These are phyloP conservation scores for Choanephora cucurbitarum DNA, from an alignment of 371 early-diverging fungal genomes.

Conservation along the genomic window DNA sequence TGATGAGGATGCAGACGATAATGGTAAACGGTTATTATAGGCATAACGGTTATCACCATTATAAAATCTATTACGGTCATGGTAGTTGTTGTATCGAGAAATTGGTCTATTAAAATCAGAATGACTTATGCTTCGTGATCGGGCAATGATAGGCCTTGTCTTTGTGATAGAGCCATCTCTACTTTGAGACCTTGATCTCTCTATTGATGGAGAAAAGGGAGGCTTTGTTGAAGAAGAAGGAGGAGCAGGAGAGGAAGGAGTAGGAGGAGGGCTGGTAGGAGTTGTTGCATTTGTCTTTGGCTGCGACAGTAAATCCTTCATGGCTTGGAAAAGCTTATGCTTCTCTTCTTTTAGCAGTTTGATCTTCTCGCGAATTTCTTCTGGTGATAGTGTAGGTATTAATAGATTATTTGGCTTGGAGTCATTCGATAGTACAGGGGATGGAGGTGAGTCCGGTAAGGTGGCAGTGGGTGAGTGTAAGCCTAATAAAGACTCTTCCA, in stretches of 20 bases:
- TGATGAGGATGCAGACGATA: slow-evolving; percentile 6
- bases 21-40: slow-evolving; percentile 1
- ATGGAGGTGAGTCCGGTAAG: slow-evolving; percentile 11
- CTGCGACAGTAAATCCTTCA: slow-evolving; percentile 36
- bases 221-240: slow-evolving; percentile 3
- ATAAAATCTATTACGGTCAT: slow-evolving; percentile 19
- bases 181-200: slow-evolving; percentile 19
- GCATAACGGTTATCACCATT: slow-evolving; percentile 8
- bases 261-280: background rate
- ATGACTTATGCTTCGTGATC: slow-evolving; percentile 31
- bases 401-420: background rate
- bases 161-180: slow-evolving; percentile 12
- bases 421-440: slow-evolving; percentile 14
- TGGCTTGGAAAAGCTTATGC: slow-evolving; percentile 41
- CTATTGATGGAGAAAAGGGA: slow-evolving; percentile 1
- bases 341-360: slow-evolving; percentile 37
- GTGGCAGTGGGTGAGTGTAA: background rate
- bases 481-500: background rate
- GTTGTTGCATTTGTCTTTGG: slow-evolving; percentile 10
- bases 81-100: slow-evolving; percentile 20
- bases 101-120: slow-evolving; percentile 21
- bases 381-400: slow-evolving; percentile 3
- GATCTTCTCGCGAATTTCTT: slow-evolving; percentile 37
- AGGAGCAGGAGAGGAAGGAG: background rate
- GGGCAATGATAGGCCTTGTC: slow-evolving; percentile 16